These are phyloP conservation scores for Termitomyces sp. DNA, from an alignment of 768 basidiomycete genomes.

Conservation along the genomic window DNA sequence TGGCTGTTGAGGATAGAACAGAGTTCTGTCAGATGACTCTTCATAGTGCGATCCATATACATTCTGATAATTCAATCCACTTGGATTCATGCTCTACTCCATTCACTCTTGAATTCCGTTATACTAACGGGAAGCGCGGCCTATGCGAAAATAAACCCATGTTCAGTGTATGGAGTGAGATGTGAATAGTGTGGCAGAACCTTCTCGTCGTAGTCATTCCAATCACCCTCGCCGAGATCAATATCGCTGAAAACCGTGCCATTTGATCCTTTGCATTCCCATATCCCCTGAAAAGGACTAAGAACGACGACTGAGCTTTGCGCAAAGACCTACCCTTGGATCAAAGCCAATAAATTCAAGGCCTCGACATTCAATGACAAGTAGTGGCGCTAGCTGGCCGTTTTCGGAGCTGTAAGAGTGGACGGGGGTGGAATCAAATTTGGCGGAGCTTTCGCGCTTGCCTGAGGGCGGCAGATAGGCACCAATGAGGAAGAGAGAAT, in stretches of 20 bases:
- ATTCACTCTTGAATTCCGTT: constrained; percentile 59
- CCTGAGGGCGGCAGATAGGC: constrained; percentile 23
- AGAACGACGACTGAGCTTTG: neutral
- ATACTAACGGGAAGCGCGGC: constrained; percentile 62
- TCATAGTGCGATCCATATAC: neutral
- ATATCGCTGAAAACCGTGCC: constrained; percentile 59
- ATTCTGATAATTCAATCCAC: neutral
- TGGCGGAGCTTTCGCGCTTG: constrained; percentile 79
- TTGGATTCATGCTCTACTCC: constrained; percentile 52
- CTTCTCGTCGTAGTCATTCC: constrained; percentile 93
- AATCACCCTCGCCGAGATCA: constrained; percentile 63
- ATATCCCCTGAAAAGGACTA: constrained; percentile 50
- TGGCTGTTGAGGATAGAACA: neutral
- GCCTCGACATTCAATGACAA: constrained; percentile 81
- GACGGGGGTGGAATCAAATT: constrained; percentile 54
- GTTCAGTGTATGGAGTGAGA: neutral
- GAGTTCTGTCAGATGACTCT: too few species aligned
- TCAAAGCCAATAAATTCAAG: constrained; percentile 80
- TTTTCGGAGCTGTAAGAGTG: constrained; percentile 58
- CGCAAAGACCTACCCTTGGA: constrained; percentile 45
- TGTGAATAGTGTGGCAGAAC: constrained; percentile 27
- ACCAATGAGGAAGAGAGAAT: neutral
- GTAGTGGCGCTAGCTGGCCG: constrained; percentile 56
- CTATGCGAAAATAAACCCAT: constrained; percentile 26
- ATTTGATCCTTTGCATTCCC: constrained; percentile 67